Evolutionary conservation across 257 asterid genomes (phyloP), one percentile per base, ranked within the genome.

Genomic region (Anisodus tanguticus): DNA sequence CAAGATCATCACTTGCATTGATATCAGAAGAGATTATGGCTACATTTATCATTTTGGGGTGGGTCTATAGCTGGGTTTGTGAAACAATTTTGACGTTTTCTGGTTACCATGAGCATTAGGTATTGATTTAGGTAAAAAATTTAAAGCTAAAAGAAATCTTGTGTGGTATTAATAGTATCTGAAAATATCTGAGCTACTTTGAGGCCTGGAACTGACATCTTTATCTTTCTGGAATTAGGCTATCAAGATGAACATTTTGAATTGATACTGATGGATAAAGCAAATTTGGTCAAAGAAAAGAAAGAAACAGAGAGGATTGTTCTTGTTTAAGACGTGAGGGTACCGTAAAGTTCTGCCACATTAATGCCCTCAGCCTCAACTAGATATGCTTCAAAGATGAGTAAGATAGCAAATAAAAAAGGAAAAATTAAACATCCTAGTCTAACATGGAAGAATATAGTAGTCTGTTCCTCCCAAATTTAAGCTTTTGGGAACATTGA

Each of bases 241-340:
- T 47, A 72, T 72, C 13, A 19, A 47, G 60, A 74, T 47, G 43
- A 26, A 76, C 64, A 71, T 71, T 51, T 19, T 51, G 26, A 22
- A 22, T 22, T 22, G 22, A 13, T 26, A 26, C 63, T 51, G 45
- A 26, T 76, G 81, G 45, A 74, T 53, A 76, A 69, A 51, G 10
- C 45, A 51, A 76, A 76, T 76, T 76, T 76, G 81, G 81, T 76
- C 81, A 76, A 26, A 76, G 22, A 3, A 76, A 12, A 76, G 62
- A 76, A 22, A 76, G 4, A 49, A 51, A 51, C 49, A 76, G 26
- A 76, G 43, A 69, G 59, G 43, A 26, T 15, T 74, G 22, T 74
- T 74, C 81, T 49, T 74, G 81, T 22, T 31, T 76, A 51, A 51
- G 63, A 51, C 63, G 37, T 76, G 62, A 76, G 47, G 15, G 26